Base-by-base conservation (phyloP, 805 yeast genomes). In the Suhomyces vadensis region DNA sequence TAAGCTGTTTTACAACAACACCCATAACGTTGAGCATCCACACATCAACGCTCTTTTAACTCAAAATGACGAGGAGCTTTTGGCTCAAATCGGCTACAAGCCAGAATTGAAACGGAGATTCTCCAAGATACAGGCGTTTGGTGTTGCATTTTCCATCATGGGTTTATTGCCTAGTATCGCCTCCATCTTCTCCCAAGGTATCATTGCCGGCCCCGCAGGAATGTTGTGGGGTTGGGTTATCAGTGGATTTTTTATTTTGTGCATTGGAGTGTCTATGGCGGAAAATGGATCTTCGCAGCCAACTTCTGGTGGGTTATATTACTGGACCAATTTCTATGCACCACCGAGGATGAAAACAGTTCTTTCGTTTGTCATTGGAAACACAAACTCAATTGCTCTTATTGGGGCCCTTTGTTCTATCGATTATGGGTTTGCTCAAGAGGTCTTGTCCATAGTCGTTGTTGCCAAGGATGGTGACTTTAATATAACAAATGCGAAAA, bases 321-420 rank as follows among this genome's bases (percentile, higher is more conserved):
- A 64, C 51, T 63, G 58, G 79, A 71, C 65, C 3, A 61, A 59
- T 42, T 63, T 48, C 51, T 63, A 63, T 39, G 61, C 65, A 3
- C 67, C 66, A 1, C 54, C 57, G 4, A 43, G 37, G 26, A 52
- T 35, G 38, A 59, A 55, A 49, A 59, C 62, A 10, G 41, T 54
- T 6, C 29, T 62, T 3, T 54, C 61, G 22, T 63, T 51, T 35
- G 43, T 63, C 24, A 54, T 64, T 31, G 69, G 67, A 3, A 56
- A 55, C 48, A 53, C 64, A 21, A 63, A 63, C 48, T 55, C 65
- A 17, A 49, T 64, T 35, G 67, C 67, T 4, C 52, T 64, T 45
- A 52, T 56, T n/a, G 66, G 66, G 22, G 69, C 60, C 3, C 47
- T 61, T 9, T 61, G 65, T 42, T 53, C 61, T 13, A 60, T 63